Percentiles rank a stretch among this genome's conserved stretches.
Evolutionary conservation across 139 green algal species (phyloP).

Genomic region (Monoraphidium neglectum): DNA sequence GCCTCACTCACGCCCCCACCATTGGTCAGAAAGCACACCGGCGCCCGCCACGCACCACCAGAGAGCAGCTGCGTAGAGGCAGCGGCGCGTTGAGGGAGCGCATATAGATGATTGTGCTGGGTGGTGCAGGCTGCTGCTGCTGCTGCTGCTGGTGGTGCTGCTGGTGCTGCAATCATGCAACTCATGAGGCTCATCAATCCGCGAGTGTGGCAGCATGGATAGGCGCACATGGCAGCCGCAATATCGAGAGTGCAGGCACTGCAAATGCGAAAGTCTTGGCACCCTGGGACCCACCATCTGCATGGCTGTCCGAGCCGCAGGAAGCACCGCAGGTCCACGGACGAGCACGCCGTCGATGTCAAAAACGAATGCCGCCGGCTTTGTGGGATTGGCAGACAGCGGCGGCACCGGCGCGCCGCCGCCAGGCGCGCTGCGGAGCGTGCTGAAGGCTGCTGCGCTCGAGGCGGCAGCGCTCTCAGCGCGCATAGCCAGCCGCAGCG

Average conservation of each 20-base stretch:
- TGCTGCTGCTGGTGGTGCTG: background rate
- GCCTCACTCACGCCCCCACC: slow-evolving; percentile 74
- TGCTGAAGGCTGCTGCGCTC: too few species aligned
- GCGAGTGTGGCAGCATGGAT: background rate
- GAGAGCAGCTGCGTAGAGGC: slow-evolving; percentile 26
- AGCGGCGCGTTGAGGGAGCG: slow-evolving; percentile 21
- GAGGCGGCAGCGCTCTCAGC: too few species aligned
- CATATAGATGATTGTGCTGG: too few species aligned
- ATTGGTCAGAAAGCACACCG: slow-evolving; percentile 83
- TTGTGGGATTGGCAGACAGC: too few species aligned
- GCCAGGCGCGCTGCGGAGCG: too few species aligned
- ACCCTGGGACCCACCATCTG: too few species aligned
- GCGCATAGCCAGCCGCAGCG: too few species aligned
- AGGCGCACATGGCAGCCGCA: background rate
- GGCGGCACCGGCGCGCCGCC: too few species aligned
- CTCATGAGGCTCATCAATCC: background rate
- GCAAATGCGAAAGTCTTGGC: too few species aligned
- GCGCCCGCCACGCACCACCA: slow-evolving; percentile 41
- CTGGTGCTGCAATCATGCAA: background rate
- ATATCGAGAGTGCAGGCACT: background rate
- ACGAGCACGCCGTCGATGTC: slow-evolving; percentile 88
- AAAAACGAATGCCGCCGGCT: slow-evolving; percentile 77
- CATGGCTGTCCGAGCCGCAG: slow-evolving; percentile 52
- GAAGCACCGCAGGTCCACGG: slow-evolving; percentile 54
- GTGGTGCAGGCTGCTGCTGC: too few species aligned